phyloP scores from a whole-genome alignment of 495 filamentous ascomycete genomes.

The Aspergillus funiculosus region DNA sequence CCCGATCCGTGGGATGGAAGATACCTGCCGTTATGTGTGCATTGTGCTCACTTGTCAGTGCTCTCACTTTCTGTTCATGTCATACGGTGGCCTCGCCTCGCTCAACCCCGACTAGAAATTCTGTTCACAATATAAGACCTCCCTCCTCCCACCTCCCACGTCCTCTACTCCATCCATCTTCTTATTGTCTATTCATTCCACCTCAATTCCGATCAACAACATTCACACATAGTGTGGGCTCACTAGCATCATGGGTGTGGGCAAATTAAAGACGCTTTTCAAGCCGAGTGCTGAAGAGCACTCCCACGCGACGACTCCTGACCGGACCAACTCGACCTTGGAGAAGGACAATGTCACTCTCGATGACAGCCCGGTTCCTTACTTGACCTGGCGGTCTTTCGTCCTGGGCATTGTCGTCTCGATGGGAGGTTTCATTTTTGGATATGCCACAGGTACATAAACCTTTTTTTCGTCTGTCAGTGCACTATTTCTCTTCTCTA shows the following conservation, averaged over 20 bases:
- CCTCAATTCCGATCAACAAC: not conserved
- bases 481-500: not conserved
- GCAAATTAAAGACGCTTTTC: conserved; percentile 29
- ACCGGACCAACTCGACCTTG: conserved; percentile 31
- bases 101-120: not conserved
- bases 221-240: conserved; percentile 5
- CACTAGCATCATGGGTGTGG: conserved; percentile 34
- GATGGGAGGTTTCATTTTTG: conserved; percentile 73
- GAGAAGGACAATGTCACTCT: conserved; percentile 40
- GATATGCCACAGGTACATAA: conserved; percentile 57
- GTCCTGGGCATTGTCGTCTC: conserved; percentile 51
- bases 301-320: conserved; percentile 35
- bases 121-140: conserved; percentile 7
- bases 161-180: conserved; percentile 13
- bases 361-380: conserved; percentile 43
- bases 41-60: conserved; percentile 15
- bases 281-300: conserved; percentile 31
- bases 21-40: conserved; percentile 21
- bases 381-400: conserved; percentile 46
- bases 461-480: not conserved
- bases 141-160: conserved; percentile 15
- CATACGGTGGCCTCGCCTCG: conserved; percentile 9
- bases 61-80: not conserved
- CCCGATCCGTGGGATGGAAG: conserved; percentile 22
- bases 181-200: conserved; percentile 12